phyloP scores from a whole-genome alignment of 1,139 yeast genomes.

The Sugiyamaella novakii region DNA sequence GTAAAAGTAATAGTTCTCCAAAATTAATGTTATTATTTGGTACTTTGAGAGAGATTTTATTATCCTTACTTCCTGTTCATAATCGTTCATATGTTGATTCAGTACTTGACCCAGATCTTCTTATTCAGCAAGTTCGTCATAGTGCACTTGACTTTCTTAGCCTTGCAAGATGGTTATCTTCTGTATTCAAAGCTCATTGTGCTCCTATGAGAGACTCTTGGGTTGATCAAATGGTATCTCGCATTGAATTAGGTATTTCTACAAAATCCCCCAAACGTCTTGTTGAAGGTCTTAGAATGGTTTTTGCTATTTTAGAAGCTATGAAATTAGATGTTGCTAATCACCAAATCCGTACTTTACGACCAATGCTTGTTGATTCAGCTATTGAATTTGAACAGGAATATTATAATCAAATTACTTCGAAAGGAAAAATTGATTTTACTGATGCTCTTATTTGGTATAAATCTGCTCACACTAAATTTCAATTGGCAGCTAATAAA shows the following conservation, averaged over 20 bases:
- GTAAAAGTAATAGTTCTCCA: conserved; percentile 31
- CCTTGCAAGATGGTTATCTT: conserved; percentile 69
- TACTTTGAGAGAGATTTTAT: conserved; percentile 73
- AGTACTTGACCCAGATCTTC: conserved; percentile 73
- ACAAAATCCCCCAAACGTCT: conserved; percentile 56
- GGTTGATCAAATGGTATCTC: conserved; percentile 81
- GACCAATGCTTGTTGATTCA: conserved; percentile 83
- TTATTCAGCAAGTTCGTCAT: conserved; percentile 72
- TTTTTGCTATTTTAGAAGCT: conserved; percentile 87
- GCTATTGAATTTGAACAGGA: conserved; percentile 93
- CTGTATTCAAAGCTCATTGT: conserved; percentile 77
- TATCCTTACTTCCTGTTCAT: conserved; percentile 74
- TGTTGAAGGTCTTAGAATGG: conserved; percentile 75
- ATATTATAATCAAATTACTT: conserved; percentile 72
- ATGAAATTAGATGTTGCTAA: conserved; percentile 96
- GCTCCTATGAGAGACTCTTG: conserved; percentile 95
- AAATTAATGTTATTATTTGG: conserved; percentile 68
- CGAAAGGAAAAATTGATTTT: conserved; percentile 66
- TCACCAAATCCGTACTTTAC: conserved; percentile 82
- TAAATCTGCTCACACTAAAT: conserved; percentile 5
- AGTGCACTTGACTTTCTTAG: conserved; percentile 69
- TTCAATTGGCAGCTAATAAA: conserved; percentile 22
- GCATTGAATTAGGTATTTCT: conserved; percentile 64
- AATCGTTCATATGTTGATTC: conserved; percentile 72
- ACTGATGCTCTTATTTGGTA: conserved; percentile 69